Percentiles rank a stretch among this genome's conserved stretches.
Evolutionary conservation across 768 basidiomycete species (phyloP).

Genomic region (Neoboletus brunneissimus): DNA sequence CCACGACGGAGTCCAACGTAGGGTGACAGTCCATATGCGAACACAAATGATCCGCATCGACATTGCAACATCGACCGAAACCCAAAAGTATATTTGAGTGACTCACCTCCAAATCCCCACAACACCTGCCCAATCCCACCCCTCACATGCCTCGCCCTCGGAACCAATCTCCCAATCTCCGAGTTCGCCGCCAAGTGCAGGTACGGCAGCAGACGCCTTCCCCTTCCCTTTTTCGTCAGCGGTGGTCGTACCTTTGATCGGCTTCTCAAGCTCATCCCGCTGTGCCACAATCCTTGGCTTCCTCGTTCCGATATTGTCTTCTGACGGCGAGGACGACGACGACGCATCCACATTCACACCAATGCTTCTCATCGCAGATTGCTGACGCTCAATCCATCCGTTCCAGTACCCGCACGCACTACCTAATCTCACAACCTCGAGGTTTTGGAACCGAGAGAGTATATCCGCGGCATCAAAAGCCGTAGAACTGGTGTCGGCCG

Average conservation of each 20-base stretch:
- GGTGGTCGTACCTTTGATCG: not conserved
- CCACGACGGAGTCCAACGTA: not conserved
- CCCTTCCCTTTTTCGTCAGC: conserved; percentile 18
- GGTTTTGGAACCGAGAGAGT: conserved; percentile 27
- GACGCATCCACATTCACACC: not conserved
- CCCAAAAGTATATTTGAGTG: not conserved
- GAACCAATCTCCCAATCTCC: conserved; percentile 23
- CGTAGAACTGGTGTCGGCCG: not conserved
- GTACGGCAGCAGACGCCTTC: not conserved
- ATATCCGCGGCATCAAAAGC: conserved; percentile 21
- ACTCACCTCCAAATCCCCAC: conserved; percentile 53
- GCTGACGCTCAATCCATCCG: conserved; percentile 15
- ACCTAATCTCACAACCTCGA: conserved; percentile 41
- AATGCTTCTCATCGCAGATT: not conserved
- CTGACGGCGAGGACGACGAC: not conserved
- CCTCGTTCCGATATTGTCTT: not conserved
- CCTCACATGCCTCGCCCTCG: conserved; percentile 31
- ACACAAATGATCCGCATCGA: not conserved
- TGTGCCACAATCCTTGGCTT: conserved; percentile 15
- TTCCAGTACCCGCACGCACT: conserved; percentile 43
- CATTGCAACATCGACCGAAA: not conserved
- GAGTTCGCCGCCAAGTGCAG: not conserved
- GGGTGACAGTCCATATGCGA: too few species aligned
- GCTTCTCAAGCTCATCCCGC: conserved; percentile 12
- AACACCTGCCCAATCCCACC: conserved; percentile 63